A percentile compares a stretch with the other conserved stretches of the same genome.
These are phyloP conservation scores for Daldinia vernicosa DNA, from an alignment of 495 filamentous ascomycete genomes.

Conservation along the genomic window DNA sequence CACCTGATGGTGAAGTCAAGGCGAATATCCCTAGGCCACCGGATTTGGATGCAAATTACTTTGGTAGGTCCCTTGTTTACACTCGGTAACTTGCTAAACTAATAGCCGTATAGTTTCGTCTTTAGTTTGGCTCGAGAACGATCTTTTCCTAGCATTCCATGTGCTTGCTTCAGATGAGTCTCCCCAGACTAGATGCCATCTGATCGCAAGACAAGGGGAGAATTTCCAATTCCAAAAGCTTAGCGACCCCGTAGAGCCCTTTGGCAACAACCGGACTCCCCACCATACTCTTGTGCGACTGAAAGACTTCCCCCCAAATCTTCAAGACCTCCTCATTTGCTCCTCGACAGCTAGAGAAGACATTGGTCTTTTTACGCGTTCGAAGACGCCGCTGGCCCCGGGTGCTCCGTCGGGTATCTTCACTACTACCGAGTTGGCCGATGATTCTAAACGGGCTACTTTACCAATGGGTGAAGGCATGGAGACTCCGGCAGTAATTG, in stretches of 20 bases:
- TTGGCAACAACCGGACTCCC: constrained; percentile 70
- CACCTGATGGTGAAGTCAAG: constrained; percentile 76
- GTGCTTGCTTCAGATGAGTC: constrained; percentile 66
- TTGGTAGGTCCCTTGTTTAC: constrained; percentile 63
- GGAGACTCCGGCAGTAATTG: constrained; percentile 79
- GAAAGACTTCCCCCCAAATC: constrained; percentile 76
- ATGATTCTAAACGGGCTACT: constrained; percentile 80
- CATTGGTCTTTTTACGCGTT: constrained; percentile 78
- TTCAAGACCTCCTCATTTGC: constrained; percentile 82
- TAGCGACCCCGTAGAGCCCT: constrained; percentile 74
- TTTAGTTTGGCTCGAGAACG: constrained; percentile 86
- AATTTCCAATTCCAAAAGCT: constrained; percentile 76
- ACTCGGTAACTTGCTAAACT: constrained; percentile 35
- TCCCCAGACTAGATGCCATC: constrained; percentile 72
- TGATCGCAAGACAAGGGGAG: constrained; percentile 72
- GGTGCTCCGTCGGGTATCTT: constrained; percentile 74
- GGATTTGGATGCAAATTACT: constrained; percentile 68
- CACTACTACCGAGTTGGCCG: constrained; percentile 73
- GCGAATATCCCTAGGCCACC: constrained; percentile 82
- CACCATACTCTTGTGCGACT: constrained; percentile 80
- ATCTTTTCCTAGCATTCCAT: constrained; percentile 82
- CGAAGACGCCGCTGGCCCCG: constrained; percentile 68
- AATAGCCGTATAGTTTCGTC: constrained; percentile 71
- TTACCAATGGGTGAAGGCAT: constrained; percentile 72
- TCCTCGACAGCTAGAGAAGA: constrained; percentile 81